Evolutionary conservation across 805 yeast species (phyloP).

Genomic region (Metschnikowia bowlesiae): DNA sequence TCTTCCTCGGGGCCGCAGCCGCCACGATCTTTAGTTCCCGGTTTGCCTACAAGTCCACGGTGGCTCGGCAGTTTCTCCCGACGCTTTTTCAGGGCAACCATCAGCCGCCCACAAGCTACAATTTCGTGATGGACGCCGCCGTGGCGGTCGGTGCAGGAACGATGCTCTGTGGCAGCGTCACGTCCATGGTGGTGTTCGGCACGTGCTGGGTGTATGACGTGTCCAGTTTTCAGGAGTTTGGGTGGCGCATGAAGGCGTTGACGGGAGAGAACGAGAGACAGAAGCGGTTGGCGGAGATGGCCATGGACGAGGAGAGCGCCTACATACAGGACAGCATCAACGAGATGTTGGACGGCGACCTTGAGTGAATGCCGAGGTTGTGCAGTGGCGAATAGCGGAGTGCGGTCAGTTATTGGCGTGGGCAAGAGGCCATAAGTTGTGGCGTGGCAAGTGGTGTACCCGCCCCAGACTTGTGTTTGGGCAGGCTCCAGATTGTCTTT

Average conservation of each 20-base stretch:
- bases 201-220: constrained; percentile 79
- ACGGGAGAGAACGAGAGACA: constrained; percentile 69
- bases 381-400: no score
- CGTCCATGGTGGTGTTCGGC: constrained; percentile 70
- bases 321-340: constrained; percentile 53
- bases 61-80: constrained; percentile 70
- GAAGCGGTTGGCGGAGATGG: constrained; percentile 38
- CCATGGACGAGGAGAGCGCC: constrained; percentile 57
- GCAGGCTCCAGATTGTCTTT: no score
- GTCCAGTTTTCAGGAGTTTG: constrained; percentile 63
- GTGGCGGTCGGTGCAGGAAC: constrained; percentile 83
- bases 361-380: no score
- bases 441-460: no score
- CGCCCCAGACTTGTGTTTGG: no score
- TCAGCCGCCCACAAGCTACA: constrained; percentile 71
- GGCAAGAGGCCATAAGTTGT: no score
- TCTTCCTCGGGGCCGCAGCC: constrained; percentile 69
- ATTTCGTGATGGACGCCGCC: constrained; percentile 77
- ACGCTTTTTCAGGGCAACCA: constrained; percentile 79
- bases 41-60: constrained; percentile 69
- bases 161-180: constrained; percentile 63
- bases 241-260: constrained; percentile 55
- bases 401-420: no score
- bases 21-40: constrained; percentile 69
- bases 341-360: constrained; percentile 43